Evolutionary conservation across 2,329 filamentous ascomycete genomes (phyloP), one percentile per base, ranked within the genome.

Genomic region (Xylariales sp.): DNA sequence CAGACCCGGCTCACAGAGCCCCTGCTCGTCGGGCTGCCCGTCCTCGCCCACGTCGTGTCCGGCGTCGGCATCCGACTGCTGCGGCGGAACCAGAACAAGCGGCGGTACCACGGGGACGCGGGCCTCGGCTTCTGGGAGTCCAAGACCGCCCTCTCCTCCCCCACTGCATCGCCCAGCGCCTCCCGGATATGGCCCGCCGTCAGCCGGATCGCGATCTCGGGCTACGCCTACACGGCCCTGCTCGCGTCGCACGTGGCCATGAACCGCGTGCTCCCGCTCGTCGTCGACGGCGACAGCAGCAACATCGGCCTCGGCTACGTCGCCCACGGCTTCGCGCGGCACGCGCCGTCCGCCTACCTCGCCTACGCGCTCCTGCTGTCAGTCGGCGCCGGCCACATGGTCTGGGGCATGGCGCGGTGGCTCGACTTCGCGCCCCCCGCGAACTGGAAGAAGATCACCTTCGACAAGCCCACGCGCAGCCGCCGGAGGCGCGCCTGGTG

Each of bases 391-490:
- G 92, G 90, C 67, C 94, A 97, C 81, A 89, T 94, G 78, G 87
- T 92, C 7, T 97, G 93, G 88, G 94, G 94, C 2, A 88, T 89
- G 81, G 92, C 93, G n/a, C 91, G 89, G 79, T 97, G 93, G 92
- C 81, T 94, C 67, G 89, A 89, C 0, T 83, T 87, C 54, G 84
- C 89, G 58, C 90, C 91, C 23, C 83, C 84, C 1, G 83, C 82
- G 70, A 86, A 79, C 74, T 88, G 78, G 82, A 82, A 73, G 77
- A 80, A 74, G 77, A 83, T 77, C 82, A 79, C 74, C 0, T 76
- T 84, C 7, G 87, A 88, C 69, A 86, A 82, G 75, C 82, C 80
- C 74, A 84, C 84, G 43, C 82, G 85, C 57, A 78, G 85, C 69
- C 81, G 83, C 66, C 85, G 87, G 76, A 89, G 90, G 76, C 85